phyloP scores from a whole-genome alignment of 148 eudicot genomes.

The Silene uniflora region DNA sequence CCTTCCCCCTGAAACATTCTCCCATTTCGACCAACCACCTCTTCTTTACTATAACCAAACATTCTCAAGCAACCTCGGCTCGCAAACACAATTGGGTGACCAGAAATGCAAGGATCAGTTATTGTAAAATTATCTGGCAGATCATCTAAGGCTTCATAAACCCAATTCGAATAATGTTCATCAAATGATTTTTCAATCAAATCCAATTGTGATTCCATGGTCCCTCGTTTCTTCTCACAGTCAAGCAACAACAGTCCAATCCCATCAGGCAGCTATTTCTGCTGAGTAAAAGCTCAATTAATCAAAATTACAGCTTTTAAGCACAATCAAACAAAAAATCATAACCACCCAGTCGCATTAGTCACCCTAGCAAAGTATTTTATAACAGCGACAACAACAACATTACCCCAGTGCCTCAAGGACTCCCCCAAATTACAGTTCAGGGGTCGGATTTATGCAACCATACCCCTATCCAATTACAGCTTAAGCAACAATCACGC shows the following conservation, averaged over 20 bases:
- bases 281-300: constrained; percentile 18
- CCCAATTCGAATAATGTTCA: constrained; percentile 58
- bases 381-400: too few relatives aligned
- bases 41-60: constrained; percentile 68
- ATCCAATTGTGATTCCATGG: constrained; percentile 65
- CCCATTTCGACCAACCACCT: constrained; percentile 81
- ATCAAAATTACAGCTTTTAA: neutral
- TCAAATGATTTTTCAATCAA: constrained; percentile 51
- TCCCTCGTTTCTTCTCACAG: constrained; percentile 25
- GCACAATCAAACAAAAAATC: neutral
- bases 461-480: too few relatives aligned
- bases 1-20: constrained; percentile 80
- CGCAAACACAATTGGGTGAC: constrained; percentile 89
- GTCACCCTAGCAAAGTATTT: neutral
- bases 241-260: constrained; percentile 42
- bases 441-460: too few relatives aligned
- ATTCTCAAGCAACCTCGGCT: constrained; percentile 75
- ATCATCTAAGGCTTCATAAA: constrained; percentile 67
- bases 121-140: constrained; percentile 63
- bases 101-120: constrained; percentile 75
- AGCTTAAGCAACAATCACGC: too few relatives aligned
- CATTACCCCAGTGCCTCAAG: too few relatives aligned
- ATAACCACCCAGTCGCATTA: neutral
- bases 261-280: constrained; percentile 62
- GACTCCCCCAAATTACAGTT: too few relatives aligned